Conservation (phyloP, 139 green algal genomes). For the Axilococcus clingmanii region DNA sequence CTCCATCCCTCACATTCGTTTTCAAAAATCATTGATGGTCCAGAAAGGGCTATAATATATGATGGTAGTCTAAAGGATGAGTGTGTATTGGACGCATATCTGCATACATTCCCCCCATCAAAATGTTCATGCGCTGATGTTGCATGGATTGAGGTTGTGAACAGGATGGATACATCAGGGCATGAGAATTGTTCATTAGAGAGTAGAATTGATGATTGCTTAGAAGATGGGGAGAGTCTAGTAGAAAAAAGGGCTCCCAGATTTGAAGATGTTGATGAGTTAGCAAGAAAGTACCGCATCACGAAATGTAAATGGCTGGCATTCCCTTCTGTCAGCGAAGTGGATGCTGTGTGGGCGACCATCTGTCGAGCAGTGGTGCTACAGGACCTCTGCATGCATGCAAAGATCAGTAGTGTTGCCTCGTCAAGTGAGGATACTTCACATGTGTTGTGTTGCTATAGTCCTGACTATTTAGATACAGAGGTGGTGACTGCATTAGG, state of each 20-base stretch:
- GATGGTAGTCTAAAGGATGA: neutral
- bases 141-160: slow-evolving; percentile 20
- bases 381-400: neutral
- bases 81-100: slow-evolving; percentile 2
- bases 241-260: neutral
- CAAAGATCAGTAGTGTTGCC: slow-evolving; percentile 18
- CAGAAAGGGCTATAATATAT: slow-evolving; percentile 25
- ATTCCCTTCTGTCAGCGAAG: slow-evolving; percentile 15
- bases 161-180: neutral
- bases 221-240: slow-evolving; percentile 19
- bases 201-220: slow-evolving; percentile 13
- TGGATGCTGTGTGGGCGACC: slow-evolving; percentile 11
- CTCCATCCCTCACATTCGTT: slow-evolving; percentile 25
- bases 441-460: slow-evolving; percentile 21
- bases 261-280: slow-evolving; percentile 6
- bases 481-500: slow-evolving; percentile 8
- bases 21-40: slow-evolving; percentile 7
- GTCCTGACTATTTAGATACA: slow-evolving; percentile 11
- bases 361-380: neutral
- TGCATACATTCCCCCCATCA: slow-evolving; percentile 16
- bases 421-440: slow-evolving; percentile 1
- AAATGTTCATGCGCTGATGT: slow-evolving; percentile 16
- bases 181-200: neutral
- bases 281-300: slow-evolving; percentile 15
- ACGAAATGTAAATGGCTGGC: slow-evolving; percentile 23